Conservation (phyloP, 2,329 filamentous ascomycete species). For the Epicoccum sorghinum region DNA sequence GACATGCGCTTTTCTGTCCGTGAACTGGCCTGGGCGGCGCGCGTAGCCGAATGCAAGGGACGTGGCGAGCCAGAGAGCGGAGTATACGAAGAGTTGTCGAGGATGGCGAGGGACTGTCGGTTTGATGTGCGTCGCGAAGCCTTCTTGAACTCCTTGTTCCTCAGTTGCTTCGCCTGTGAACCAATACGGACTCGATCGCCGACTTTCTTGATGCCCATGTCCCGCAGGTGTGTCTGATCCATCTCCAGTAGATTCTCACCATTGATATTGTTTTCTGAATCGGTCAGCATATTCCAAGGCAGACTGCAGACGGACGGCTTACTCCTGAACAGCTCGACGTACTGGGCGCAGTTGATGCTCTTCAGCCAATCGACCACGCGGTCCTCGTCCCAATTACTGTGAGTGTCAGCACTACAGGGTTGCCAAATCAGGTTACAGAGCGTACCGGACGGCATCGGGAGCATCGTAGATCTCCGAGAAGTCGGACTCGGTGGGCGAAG, state of each 20-base stretch:
- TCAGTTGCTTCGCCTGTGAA: constrained; percentile 56
- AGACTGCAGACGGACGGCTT: constrained; percentile 14
- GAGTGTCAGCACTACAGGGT: constrained; percentile 19
- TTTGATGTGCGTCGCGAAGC: constrained; percentile 70
- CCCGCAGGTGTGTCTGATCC: constrained; percentile 93
- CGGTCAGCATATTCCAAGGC: constrained; percentile 23
- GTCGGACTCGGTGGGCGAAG: constrained; percentile 88
- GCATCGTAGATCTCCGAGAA: constrained; percentile 81
- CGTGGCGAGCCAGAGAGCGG: constrained; percentile 70
- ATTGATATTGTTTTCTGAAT: constrained; percentile 85
- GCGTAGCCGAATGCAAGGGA: constrained; percentile 60
- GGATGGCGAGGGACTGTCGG: constrained; percentile 83
- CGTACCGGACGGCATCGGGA: constrained; percentile 63
- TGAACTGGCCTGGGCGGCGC: constrained; percentile 51
- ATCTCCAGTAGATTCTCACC: constrained; percentile 96
- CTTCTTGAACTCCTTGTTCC: constrained; percentile 56
- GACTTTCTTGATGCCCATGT: constrained; percentile 98
- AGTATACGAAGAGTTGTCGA: constrained; percentile 70
- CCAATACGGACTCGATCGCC: constrained; percentile 89
- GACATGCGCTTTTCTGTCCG: constrained; percentile 57
- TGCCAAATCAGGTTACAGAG: not conserved
- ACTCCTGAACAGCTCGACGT: constrained; percentile 85
- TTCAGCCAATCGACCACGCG: constrained; percentile 89
- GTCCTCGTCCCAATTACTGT: constrained; percentile 81
- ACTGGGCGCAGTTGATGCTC: constrained; percentile 91